Base-by-base conservation (phyloP, 179 eudicot species). In the Drosera spatulata region DNA sequence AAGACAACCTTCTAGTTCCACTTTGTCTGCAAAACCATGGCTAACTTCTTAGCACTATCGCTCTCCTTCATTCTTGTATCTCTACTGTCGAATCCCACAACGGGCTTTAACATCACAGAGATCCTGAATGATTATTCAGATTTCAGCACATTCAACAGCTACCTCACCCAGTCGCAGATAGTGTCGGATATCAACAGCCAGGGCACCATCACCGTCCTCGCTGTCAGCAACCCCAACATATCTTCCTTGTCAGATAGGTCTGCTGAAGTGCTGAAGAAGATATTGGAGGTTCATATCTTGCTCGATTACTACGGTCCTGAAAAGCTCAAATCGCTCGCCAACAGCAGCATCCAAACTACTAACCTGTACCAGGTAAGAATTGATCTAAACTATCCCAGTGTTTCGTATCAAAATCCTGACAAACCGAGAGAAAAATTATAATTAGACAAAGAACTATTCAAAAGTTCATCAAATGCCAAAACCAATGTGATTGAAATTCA, bases 161-260 rank as follows among this genome's bases (percentile, higher is more conserved):
- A 73, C 67, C 83, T 91, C 40, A 22, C 91, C 46, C 79, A 70
- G 44, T 87, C 97, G 0, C 83, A 77, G 42, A 94, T 85, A 69
- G 80, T 73, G 63, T 88, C 82, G 61, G 96, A 91, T 10, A 91
- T 91, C 81, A 87, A 91, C 82, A 66, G 73, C 50, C 87, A 84
- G 38, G 56, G 67, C n/a, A 82, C 97, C 3, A 72, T 88, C 64
- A 91, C 97, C 46, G 86, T 87, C 73, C 80, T 86, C 7, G 94
- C 63, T 3, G 53, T 91, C 39, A 52, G 55, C 53, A 83, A 91
- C 72, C 70, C 64, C 47, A 86, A 82, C 47, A 66, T 91, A 69
- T 59, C 82, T 2, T 2, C 82, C 2, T 56, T 83, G 56, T 59
- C 72, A 43, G 69, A 75, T 22, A 75, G 70, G 51, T 77, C 97